Evolutionary conservation across 805 yeast species (phyloP).

Genomic region (Saturnispora bothae): DNA sequence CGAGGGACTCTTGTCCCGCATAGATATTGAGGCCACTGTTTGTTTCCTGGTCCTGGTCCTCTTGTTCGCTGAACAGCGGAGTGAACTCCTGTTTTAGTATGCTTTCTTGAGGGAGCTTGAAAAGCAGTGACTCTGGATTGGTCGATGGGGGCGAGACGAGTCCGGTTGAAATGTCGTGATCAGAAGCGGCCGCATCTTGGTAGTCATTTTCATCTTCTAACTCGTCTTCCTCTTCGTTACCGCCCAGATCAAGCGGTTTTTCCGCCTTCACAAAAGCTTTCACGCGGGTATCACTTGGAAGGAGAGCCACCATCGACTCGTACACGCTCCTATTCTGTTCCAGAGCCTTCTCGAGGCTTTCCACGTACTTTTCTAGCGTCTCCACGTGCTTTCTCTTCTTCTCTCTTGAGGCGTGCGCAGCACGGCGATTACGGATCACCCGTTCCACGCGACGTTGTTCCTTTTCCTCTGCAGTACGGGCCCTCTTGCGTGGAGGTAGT

Average conservation of each 20-base stretch:
- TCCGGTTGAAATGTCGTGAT: constrained; percentile 6
- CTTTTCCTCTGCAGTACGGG: constrained; percentile 92
- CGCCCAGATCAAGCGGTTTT: constrained; percentile 11
- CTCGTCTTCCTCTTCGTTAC: constrained; percentile 7
- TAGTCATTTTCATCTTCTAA: constrained; percentile 5
- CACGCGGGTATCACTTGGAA: constrained; percentile 5
- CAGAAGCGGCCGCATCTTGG: constrained; percentile 6
- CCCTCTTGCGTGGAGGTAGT: constrained; percentile 91
- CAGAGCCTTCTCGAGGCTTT: constrained; percentile 27
- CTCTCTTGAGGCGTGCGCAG: constrained; percentile 96
- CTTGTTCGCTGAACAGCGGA: not conserved
- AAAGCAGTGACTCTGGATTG: not conserved
- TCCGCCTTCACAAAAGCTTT: constrained; percentile 1
- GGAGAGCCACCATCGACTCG: not conserved
- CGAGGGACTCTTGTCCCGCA: not conserved
- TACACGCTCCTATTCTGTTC: not conserved
- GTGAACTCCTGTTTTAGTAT: not conserved
- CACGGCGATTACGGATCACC: constrained; percentile 85
- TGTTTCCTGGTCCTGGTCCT: too few relatives aligned
- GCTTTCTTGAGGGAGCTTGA: not conserved
- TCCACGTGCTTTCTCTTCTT: constrained; percentile 91
- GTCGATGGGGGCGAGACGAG: not conserved
- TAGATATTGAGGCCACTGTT: not conserved
- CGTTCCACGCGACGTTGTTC: constrained; percentile 94
- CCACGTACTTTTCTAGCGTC: constrained; percentile 56